These are phyloP conservation scores for Trichoderma asperelloides DNA, from an alignment of 495 filamentous ascomycete genomes.

Conservation along the genomic window DNA sequence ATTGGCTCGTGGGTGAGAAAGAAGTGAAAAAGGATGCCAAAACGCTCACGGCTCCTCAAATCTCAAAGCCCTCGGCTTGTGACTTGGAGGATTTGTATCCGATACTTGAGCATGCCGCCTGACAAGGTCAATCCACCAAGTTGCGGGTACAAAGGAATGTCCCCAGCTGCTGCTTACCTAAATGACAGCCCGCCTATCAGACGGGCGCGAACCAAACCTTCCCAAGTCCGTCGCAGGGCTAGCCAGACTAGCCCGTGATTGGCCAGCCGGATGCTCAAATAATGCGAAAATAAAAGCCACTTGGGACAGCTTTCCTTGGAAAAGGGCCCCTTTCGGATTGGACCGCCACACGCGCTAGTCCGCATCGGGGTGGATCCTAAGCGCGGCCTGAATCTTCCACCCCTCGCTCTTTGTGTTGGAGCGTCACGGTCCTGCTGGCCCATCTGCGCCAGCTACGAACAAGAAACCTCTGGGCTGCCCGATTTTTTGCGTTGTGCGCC, in stretches of 20 bases:
- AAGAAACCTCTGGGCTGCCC: conserved; percentile 17
- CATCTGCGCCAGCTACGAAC: conserved; percentile 17
- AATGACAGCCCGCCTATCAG: not conserved
- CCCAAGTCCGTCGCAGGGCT: conserved; percentile 4
- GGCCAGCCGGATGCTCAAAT: not conserved
- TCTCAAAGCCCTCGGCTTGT: too few species aligned
- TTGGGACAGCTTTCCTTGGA: not conserved
- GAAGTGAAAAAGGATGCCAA: not conserved
- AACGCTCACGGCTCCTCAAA: too few species aligned
- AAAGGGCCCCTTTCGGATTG: not conserved
- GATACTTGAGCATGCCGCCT: too few species aligned
- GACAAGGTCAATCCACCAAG: not conserved
- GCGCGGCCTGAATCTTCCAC: conserved; percentile 14
- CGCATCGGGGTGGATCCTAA: not conserved
- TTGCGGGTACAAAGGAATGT: not conserved
- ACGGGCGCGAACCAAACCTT: not conserved
- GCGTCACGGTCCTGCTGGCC: conserved; percentile 19
- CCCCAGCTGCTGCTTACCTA: not conserved
- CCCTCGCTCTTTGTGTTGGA: conserved; percentile 15
- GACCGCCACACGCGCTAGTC: not conserved
- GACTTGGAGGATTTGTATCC: too few species aligned
- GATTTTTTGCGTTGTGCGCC: conserved; percentile 20
- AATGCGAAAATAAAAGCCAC: not conserved
- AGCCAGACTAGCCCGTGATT: not conserved
- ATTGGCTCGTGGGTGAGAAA: conserved; percentile 3